Base-by-base conservation (phyloP, 495 filamentous ascomycete genomes). In the Symbiotaphrina buchneri region DNA sequence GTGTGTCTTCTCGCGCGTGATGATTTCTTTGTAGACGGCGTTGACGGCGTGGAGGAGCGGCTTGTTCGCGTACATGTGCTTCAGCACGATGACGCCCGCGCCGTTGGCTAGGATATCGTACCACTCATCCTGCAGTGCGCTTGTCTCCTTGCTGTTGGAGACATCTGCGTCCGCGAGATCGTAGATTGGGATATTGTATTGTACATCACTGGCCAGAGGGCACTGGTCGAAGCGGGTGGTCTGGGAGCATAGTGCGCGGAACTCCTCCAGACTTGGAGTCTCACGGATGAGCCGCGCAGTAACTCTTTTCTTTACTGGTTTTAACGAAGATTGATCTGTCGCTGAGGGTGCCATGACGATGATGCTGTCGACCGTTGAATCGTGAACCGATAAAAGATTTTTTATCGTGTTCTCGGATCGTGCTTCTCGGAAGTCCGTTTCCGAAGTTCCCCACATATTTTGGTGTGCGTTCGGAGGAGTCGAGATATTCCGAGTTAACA, bases 151-250 rank as follows among this genome's bases (percentile, higher is more conserved):
- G 11, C 43, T 0, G 24, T 47, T 26, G 4, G 34, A 33, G 4
- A 41, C 27, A 15, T 50, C 39, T 31, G 57, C 40, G 8, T 35
- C 22, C 2, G 44, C 18, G 5, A 57, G 43, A 34, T 58, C 45
- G 42, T 67, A 69, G 47, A 66, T 55, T 8, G 64, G 61, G 27
- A 69, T 51, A 37, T 65, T 65, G 15, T 42, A 42, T 17, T 47
- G 21, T 15, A 66, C 42, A 3, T 41, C 35, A 15, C 30, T 31
- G 1, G 59, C 48, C 2, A 62, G 51, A 1, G 58, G 58, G 41
- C 63, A 67, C 17, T 45, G 47, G 8, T 34, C 28, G 30, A 30
- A 28, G 15, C 46, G 32, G 26, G 49, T 45, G 6, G 37, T 46
- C 36, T 51, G 52, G 10, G 52, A 50, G 33, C 52, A 59, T 32